phyloP scores from a whole-genome alignment of 371 early-diverging fungal genomes.

The Lichtheimia ramosa region DNA sequence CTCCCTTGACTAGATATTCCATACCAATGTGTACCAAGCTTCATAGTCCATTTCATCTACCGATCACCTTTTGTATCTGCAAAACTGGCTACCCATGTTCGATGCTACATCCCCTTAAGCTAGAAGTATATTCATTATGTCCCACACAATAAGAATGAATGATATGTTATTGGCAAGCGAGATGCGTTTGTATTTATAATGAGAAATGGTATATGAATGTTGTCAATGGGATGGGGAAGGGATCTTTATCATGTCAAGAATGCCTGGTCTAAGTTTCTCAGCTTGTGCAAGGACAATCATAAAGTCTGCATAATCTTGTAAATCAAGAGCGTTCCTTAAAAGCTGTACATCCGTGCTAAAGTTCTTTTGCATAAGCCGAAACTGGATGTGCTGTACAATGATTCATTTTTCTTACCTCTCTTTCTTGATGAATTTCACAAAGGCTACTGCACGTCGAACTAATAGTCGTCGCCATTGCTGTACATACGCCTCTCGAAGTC shows the following conservation, averaged over 20 bases:
- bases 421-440: conserved; percentile 53
- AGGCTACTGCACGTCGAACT: conserved; percentile 41
- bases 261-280: conserved; percentile 54
- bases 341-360: background rate
- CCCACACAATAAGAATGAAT: too few relatives aligned
- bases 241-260: conserved; percentile 22
- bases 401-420: conserved; percentile 45
- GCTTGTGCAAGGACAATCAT: conserved; percentile 56
- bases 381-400: background rate
- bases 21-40: too few relatives aligned
- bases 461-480: conserved; percentile 57
- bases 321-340: conserved; percentile 32
- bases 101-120: too few relatives aligned
- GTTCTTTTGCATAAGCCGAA: background rate
- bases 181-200: too few relatives aligned
- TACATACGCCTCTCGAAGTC: conserved; percentile 56
- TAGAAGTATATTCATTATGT: too few relatives aligned
- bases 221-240: too few relatives aligned
- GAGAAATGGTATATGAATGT: too few relatives aligned
- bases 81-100: too few relatives aligned
- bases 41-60: too few relatives aligned
- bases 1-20: too few relatives aligned
- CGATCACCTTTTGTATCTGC: too few relatives aligned
- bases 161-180: too few relatives aligned
- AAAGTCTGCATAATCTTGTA: conserved; percentile 39